Conservation (phyloP, 2,329 filamentous ascomycete genomes). For the Parafenestella ontariensis region DNA sequence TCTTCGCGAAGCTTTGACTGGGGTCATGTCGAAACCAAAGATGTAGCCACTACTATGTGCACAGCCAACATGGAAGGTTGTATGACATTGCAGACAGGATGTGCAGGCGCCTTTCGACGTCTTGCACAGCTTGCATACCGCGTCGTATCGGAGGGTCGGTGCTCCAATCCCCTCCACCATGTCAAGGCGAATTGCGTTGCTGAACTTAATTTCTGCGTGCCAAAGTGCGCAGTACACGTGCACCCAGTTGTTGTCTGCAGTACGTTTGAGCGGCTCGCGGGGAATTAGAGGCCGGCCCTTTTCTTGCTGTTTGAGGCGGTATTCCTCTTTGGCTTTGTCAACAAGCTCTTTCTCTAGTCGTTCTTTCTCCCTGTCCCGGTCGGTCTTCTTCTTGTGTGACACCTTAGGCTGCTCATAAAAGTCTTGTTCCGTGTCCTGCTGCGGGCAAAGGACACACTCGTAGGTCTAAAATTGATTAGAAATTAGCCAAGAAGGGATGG, state of each 20-base stretch:
- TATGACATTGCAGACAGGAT: conserved; percentile 76
- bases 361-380: conserved; percentile 90
- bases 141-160: conserved; percentile 80
- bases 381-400: conserved; percentile 86
- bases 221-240: conserved; percentile 93
- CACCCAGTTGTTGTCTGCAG: conserved; percentile 97
- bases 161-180: conserved; percentile 81
- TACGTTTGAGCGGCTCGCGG: conserved; percentile 90
- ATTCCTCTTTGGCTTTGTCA: conserved; percentile 78
- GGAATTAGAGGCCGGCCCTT: conserved; percentile 83
- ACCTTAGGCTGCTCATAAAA: conserved; percentile 83
- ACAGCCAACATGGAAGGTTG: conserved; percentile 84
- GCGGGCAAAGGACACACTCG: conserved; percentile 89
- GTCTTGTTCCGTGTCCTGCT: conserved; percentile 81
- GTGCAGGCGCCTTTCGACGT: conserved; percentile 78
- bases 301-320: conserved; percentile 82
- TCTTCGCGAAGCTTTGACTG: conserved; percentile 85
- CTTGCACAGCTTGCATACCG: conserved; percentile 85
- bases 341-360: conserved; percentile 84
- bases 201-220: conserved; percentile 92
- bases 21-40: conserved; percentile 88
- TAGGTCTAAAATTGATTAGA: conserved; percentile 67
- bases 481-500: not conserved
- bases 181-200: conserved; percentile 79
- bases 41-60: conserved; percentile 82